Evolutionary conservation across 805 yeast species (phyloP), one percentile per base, ranked within the genome.

Genomic region (Tetrapisispora taiwanensis): DNA sequence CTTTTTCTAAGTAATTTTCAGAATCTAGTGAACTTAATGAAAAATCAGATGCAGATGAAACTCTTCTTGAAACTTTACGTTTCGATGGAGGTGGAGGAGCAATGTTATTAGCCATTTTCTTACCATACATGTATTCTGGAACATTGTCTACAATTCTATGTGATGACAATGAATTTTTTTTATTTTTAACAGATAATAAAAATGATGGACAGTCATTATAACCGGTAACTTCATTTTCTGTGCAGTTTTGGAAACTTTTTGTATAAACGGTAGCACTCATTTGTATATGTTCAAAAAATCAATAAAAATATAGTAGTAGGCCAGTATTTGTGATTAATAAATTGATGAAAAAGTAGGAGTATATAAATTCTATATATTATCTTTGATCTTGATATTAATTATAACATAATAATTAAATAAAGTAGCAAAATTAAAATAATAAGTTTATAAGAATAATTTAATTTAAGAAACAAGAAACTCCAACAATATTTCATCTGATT

Each of bases 161-260:
- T 22, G 36, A 22, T 2, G 34, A 28, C 7, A 20, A n/a, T 17
- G 17, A 14, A 32, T 24, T 42, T 18, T 18, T 26, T 8, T 31
- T 42, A 4, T 36, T 36, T 14, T 31, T 31, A 12, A 18, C n/a
- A 17, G 39, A 30, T 6, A 42, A 42, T 19, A 63, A 36, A 36
- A 60, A 59, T 1, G 63, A 52, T 1, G 73, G 72, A 48, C 73
- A 69, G 50, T 70, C 74, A 48, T 70, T 70, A 46, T 69, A 70
- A 1, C 73, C 73, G 4, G 61, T 52, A n/a, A 70, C 64, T 39
- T 69, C 67, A 3, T 68, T 55, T 47, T 68, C 73, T 6, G 62
- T 36, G 30, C 71, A 66, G 48, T 70, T 62, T 48, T 70, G 74
- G 43, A 62, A 63, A 39, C 65, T 59, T 45, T 52, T 58, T n/a